A percentile compares a stretch with the other conserved stretches of the same genome.
Conservation (phyloP, 371 early-diverging fungal genomes). For the Smittium culicis region DNA sequence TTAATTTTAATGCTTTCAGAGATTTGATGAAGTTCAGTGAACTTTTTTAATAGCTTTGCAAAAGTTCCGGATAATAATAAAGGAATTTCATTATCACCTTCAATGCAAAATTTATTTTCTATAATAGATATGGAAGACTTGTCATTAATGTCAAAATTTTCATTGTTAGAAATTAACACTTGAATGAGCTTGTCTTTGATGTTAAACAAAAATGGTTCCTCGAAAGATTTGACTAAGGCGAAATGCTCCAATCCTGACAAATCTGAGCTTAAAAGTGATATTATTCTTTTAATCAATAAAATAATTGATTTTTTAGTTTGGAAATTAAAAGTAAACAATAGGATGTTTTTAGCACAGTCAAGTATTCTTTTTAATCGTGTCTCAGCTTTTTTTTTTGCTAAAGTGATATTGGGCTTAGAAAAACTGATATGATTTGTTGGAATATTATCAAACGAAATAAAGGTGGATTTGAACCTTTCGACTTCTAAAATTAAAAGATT, state of each 20-base stretch:
- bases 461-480: background rate
- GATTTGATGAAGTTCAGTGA: background rate
- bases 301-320: background rate
- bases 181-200: background rate
- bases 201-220: background rate
- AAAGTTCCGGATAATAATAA: background rate
- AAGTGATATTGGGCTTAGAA: background rate
- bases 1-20: background rate
- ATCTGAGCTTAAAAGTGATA: background rate
- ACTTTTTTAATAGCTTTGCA: background rate
- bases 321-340: background rate
- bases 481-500: background rate
- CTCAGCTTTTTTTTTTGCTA: background rate
- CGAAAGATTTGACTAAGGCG: background rate
- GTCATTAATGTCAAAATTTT: no score
- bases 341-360: background rate
- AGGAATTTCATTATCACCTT: background rate
- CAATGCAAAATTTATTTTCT: background rate
- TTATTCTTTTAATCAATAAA: background rate
- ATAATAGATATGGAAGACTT: background rate
- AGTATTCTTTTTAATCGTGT: background rate
- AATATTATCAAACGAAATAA: background rate
- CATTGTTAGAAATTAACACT: background rate
- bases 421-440: background rate
- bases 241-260: background rate